phyloP scores from a whole-genome alignment of 2,329 filamentous ascomycete species.

The Zymoseptoria ardabiliae region DNA sequence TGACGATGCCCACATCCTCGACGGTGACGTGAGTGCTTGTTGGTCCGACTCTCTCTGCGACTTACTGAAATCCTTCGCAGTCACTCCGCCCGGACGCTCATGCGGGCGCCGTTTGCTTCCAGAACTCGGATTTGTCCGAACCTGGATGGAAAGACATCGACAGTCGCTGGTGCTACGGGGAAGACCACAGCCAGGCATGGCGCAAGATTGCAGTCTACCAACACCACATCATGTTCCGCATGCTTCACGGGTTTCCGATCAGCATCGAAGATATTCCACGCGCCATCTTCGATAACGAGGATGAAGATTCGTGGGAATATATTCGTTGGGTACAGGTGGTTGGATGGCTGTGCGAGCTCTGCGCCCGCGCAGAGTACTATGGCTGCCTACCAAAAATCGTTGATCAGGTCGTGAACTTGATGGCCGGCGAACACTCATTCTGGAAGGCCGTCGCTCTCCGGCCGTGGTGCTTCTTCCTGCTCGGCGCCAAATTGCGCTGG shows the following conservation, averaged over 20 bases:
- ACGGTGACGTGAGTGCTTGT: neutral
- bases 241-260: neutral
- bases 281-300: no score
- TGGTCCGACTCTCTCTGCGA: neutral
- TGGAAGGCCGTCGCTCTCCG: neutral
- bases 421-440: neutral
- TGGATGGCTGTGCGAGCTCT: neutral
- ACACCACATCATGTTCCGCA: neutral
- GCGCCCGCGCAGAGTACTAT: neutral
- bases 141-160: neutral
- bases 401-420: neutral
- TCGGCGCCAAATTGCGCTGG: neutral
- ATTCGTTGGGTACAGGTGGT: no score
- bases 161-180: no score
- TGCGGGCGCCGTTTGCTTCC: neutral
- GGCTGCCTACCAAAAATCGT: neutral
- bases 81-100: no score
- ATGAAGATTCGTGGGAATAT: no score
- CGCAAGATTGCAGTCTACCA: neutral
- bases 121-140: neutral
- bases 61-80: no score
- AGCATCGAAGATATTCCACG: neutral
- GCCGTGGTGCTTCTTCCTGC: neutral
- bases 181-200: no score
- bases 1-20: neutral